These are phyloP conservation scores for Xerocomus tenax DNA, from an alignment of 1,284 basidiomycete genomes.

Conservation along the genomic window DNA sequence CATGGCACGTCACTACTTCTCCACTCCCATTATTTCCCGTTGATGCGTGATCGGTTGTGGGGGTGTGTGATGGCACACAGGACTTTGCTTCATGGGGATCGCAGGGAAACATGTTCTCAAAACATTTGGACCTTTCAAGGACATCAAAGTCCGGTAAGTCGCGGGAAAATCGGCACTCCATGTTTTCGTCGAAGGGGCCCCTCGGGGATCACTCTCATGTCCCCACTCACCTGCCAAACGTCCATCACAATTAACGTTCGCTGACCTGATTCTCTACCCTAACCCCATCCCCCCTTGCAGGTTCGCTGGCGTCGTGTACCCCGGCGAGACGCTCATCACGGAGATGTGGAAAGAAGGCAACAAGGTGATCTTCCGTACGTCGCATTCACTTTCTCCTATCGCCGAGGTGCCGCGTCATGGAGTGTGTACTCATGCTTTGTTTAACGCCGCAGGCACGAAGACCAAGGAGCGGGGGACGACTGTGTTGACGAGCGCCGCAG, in stretches of 20 bases:
- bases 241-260: not conserved
- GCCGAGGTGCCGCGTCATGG: not conserved
- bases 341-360: constrained; percentile 96
- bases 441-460: constrained; percentile 39
- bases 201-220: too few species aligned
- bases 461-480: constrained; percentile 68
- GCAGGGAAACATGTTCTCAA: constrained; percentile 91
- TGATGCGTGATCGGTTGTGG: constrained; percentile 1
- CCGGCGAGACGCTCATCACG: constrained; percentile 89
- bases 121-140: constrained; percentile 76
- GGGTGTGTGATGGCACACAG: constrained; percentile 26
- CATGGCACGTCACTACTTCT: constrained; percentile 40
- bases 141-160: constrained; percentile 89
- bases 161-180: not conserved
- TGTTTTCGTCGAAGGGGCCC: not conserved
- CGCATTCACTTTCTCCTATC: not conserved
- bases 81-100: constrained; percentile 89
- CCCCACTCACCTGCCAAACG: not conserved
- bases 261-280: constrained; percentile 2
- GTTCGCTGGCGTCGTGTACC: constrained; percentile 86
- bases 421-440: not conserved
- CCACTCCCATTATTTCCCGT: not conserved
- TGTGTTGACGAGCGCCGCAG: constrained; percentile 70
- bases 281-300: constrained; percentile 31
- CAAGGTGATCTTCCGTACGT: constrained; percentile 86